A percentile compares a stretch with the other conserved stretches of the same genome.
These are phyloP conservation scores for Ogataea kodamae DNA, from an alignment of 805 yeast genomes.

Conservation along the genomic window DNA sequence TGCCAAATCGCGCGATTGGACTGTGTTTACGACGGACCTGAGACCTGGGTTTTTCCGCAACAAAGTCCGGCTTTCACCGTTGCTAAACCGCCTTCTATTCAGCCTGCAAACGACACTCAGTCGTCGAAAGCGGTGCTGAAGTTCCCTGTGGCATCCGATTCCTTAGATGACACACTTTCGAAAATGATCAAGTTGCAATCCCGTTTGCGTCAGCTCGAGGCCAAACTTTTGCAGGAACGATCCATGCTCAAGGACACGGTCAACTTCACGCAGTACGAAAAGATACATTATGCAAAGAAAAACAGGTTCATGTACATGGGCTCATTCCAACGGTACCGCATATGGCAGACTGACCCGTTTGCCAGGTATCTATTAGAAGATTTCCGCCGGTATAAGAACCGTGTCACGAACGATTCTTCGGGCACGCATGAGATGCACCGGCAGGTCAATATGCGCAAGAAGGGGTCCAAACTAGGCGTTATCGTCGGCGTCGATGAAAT, in stretches of 20 bases:
- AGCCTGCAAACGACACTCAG: too few species aligned
- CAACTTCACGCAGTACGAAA: slow-evolving; percentile 13
- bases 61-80: too few species aligned
- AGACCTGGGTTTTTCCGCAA: too few species aligned
- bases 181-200: too few species aligned
- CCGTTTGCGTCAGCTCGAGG: too few species aligned
- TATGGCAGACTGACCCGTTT: slow-evolving; percentile 22
- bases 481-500: slow-evolving; percentile 2
- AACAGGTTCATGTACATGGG: slow-evolving; percentile 19
- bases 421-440: slow-evolving; percentile 2
- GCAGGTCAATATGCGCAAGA: slow-evolving; percentile 8
- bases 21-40: slow-evolving; percentile 25
- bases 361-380: slow-evolving; percentile 12
- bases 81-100: too few species aligned
- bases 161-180: too few species aligned
- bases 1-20: slow-evolving; percentile 16
- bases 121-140: too few species aligned
- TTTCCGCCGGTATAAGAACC: slow-evolving; percentile 2
- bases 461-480: slow-evolving; percentile 1
- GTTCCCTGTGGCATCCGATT: too few species aligned
- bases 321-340: slow-evolving; percentile 12
- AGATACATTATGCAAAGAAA: slow-evolving; percentile 21
- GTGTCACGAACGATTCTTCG: background rate
- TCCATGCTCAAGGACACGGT: too few species aligned
- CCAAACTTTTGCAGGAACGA: too few species aligned